Conservation (phyloP, 345 rosid species). For the Corchorus capsularis region DNA sequence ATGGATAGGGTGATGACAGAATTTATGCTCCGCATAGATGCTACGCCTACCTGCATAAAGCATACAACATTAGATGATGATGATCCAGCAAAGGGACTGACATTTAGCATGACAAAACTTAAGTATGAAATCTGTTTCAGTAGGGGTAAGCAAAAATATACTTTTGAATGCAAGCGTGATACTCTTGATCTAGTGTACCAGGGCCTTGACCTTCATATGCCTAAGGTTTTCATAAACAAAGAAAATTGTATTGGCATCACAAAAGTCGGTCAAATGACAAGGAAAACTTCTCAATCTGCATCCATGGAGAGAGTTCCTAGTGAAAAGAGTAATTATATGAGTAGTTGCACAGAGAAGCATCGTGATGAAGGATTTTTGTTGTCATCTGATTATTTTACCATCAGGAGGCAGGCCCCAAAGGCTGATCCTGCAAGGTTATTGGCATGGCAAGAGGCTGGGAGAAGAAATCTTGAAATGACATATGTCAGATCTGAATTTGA, state of each 20-base stretch:
- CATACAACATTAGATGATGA: conserved; percentile 80
- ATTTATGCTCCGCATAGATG: conserved; percentile 88
- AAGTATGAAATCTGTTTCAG: conserved; percentile 78
- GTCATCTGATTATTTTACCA: conserved; percentile 91
- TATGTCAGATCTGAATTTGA: conserved; percentile 95
- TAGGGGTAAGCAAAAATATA: conserved; percentile 89
- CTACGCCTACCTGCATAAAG: conserved; percentile 69
- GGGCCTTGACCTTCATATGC: conserved; percentile 89
- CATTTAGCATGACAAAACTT: conserved; percentile 75
- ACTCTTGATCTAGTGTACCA: conserved; percentile 96
- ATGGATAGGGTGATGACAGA: conserved; percentile 97
- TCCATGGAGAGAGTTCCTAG: conserved; percentile 60
- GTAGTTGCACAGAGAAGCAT: conserved; percentile 63
- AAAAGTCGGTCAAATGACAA: conserved; percentile 51
- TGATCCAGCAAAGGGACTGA: conserved; percentile 94
- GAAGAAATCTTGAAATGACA: conserved; percentile 91
- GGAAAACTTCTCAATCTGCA: conserved; percentile 66
- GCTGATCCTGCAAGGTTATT: conserved; percentile 84
- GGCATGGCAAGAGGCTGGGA: conserved; percentile 99
- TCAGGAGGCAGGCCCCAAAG: conserved; percentile 94
- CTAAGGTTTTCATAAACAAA: conserved; percentile 67
- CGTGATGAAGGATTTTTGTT: conserved; percentile 90
- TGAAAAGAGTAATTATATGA: conserved; percentile 49
- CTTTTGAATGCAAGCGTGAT: conserved; percentile 88
- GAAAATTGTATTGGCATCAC: conserved; percentile 52